Evolutionary conservation across 2,329 filamentous ascomycete genomes (phyloP).

Genomic region (Chaetomium strumarium): DNA sequence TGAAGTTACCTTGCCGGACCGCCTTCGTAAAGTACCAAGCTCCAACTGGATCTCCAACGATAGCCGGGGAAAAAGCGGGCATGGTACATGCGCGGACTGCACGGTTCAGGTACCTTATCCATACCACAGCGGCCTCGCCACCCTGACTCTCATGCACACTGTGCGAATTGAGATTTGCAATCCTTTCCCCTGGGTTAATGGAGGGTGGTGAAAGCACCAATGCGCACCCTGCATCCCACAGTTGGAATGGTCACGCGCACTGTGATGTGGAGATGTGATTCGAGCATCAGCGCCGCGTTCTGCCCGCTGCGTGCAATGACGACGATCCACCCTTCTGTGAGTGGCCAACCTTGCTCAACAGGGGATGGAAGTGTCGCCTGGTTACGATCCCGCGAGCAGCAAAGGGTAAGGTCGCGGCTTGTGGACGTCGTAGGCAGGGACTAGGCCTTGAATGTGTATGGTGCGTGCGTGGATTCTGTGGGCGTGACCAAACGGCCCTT

Average conservation of each 20-base stretch:
- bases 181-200: too few relatives aligned
- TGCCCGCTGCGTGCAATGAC: constrained; percentile 6
- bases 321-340: constrained; percentile 9
- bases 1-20: constrained; percentile 22
- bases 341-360: constrained; percentile 8
- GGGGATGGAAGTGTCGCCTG: constrained; percentile 15
- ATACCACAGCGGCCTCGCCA: constrained; percentile 12
- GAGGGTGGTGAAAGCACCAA: too few relatives aligned
- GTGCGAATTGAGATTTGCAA: constrained; percentile 22
- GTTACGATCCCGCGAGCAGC: constrained; percentile 17
- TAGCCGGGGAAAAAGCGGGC: constrained; percentile 16
- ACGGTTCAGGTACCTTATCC: constrained; percentile 27
- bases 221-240: too few relatives aligned
- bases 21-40: constrained; percentile 26
- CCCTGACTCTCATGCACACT: constrained; percentile 14
- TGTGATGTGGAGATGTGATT: constrained; percentile 13
- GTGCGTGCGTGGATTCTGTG: constrained; percentile 21
- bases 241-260: constrained; percentile 5
- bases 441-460: constrained; percentile 5
- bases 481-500: not conserved
- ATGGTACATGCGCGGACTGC: constrained; percentile 25
- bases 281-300: constrained; percentile 9
- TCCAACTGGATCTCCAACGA: constrained; percentile 17
- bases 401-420: constrained; percentile 12
- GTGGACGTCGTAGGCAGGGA: constrained; percentile 11